Base-by-base conservation (phyloP, 305 asterid species). In the Striga hermonthica region DNA sequence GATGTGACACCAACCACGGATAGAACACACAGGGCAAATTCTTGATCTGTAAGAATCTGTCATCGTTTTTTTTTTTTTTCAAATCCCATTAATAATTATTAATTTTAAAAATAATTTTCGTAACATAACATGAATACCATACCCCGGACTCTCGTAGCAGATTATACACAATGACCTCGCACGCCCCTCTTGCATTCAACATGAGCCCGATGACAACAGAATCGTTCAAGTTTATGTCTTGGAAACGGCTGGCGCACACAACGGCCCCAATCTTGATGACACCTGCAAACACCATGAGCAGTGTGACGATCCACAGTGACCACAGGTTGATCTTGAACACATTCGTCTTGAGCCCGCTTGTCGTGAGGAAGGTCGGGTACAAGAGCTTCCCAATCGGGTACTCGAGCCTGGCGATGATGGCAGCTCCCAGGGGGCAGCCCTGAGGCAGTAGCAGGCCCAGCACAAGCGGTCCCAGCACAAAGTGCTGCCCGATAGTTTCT, bases 401-500 rank as follows among this genome's bases (percentile, higher is more conserved):
- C 40, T 91, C 94, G 4, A 91, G 82, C 70, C 80, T 84, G 0
- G 77, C 31, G 43, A 84, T 69, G 66, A 91, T 48, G 0, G 88
- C 76, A 0, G 86, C 59, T 0, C 91, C 96, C 16, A 82, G 6
- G 9, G 83, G 81, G 37, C 75, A 82, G 1, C 85, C 85, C 7
- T 78, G 80, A 3, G 85, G 88, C 15, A 80, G 68, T 11, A 82
- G 15, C 57, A 66, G 38, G 6, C 85, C 85, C 4, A 80, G 45
- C 15, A 78, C 9, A 16, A 82, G 13, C 0, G 85, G 83, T 0
- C 88, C 88, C 0, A 86, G 78, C 8, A 75, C 70, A 44, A 80
- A 91, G 31, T 91, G 97, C 70, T 88, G 97, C 6, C 96, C 97
- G 2, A 86, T 75, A 7, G 75, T 34, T 79, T 91, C 96, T 0